Conservation (phyloP, 768 basidiomycete species). For the Suillus subalutaceus region DNA sequence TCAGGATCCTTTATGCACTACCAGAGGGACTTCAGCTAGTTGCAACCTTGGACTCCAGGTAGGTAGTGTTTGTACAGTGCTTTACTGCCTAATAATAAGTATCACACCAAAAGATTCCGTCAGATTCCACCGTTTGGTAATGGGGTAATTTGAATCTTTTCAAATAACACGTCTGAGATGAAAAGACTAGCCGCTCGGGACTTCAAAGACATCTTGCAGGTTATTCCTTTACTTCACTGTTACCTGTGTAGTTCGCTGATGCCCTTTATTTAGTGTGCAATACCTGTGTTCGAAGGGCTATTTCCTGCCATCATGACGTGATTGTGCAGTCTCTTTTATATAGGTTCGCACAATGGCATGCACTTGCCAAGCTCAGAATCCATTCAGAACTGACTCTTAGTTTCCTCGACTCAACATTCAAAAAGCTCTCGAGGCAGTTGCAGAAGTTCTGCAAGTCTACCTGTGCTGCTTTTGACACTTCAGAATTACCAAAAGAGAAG, state of each 20-base stretch:
- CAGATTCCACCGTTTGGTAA: neutral
- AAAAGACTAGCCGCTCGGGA: neutral
- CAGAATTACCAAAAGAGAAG: conserved; percentile 33
- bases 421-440: conserved; percentile 11
- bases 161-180: neutral
- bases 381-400: conserved; percentile 28
- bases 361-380: conserved; percentile 34
- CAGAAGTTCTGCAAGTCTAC: neutral
- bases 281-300: conserved; percentile 42
- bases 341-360: conserved; percentile 7
- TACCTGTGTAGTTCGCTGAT: neutral
- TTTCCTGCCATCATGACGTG: conserved; percentile 28
- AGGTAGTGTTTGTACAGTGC: neutral
- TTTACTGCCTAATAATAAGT: too few species aligned
- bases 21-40: neutral
- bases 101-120: neutral
- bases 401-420: conserved; percentile 25
- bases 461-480: conserved; percentile 25
- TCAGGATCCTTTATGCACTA: too few species aligned
- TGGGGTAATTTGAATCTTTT: neutral
- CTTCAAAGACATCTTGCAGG: conserved; percentile 5
- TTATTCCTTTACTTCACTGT: too few species aligned
- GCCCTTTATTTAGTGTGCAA: conserved; percentile 27
- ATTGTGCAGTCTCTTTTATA: conserved; percentile 30
- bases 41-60: neutral